Percentiles rank a stretch among this genome's conserved stretches.
These are phyloP conservation scores for Helotiales sp. DNA, from an alignment of 2,329 filamentous ascomycete species.

Conservation along the genomic window DNA sequence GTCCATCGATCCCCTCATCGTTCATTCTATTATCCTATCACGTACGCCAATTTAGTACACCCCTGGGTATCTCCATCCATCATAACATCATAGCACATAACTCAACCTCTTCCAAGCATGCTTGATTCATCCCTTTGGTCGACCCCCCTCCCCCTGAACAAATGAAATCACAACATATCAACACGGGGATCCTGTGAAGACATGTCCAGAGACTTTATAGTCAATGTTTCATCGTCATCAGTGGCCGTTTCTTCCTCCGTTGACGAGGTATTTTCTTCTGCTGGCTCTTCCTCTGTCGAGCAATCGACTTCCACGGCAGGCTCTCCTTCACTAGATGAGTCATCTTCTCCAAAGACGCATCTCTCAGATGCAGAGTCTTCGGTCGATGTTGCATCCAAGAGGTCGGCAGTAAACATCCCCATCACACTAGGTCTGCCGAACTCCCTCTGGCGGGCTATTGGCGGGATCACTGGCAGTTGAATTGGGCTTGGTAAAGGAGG, in stretches of 20 bases:
- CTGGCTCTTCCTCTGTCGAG: neutral
- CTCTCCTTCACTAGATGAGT: neutral
- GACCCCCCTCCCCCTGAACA: no score
- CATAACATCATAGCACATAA: neutral
- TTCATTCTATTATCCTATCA: neutral
- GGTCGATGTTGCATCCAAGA: neutral
- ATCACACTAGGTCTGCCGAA: neutral
- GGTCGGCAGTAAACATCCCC: neutral
- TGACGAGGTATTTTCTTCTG: neutral
- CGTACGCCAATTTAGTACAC: neutral
- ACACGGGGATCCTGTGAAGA: neutral
- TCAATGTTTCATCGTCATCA: neutral
- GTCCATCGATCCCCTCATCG: neutral
- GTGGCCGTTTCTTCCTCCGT: neutral
- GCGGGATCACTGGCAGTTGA: neutral
- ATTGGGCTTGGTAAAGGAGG: neutral
- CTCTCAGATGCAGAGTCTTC: neutral
- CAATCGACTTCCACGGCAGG: neutral
- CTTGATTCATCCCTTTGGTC: no score
- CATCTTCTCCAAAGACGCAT: neutral
- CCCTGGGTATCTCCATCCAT: neutral
- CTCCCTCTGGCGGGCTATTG: neutral
- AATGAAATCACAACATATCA: neutral
- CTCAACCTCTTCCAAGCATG: neutral
- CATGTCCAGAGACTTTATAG: neutral